Evolutionary conservation across 768 basidiomycete species (phyloP), one percentile per base, ranked within the genome.

Genomic region (Pulveroboletus sp.): DNA sequence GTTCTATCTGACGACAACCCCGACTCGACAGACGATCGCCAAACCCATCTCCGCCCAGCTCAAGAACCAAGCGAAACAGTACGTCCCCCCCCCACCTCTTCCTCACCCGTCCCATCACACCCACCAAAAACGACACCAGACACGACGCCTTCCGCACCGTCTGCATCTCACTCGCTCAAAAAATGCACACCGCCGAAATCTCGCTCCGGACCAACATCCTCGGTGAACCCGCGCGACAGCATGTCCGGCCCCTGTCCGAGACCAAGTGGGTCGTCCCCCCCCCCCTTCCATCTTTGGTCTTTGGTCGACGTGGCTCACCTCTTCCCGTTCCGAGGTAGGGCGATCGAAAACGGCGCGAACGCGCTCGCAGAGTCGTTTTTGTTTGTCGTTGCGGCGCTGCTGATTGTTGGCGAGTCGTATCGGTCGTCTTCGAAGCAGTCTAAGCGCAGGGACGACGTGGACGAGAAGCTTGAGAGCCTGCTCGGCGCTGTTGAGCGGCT

Each of bases 321-420:
- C 13, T 0, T 11, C 0, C 21, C 8, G 6, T 28, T n/a, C n/a
- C n/a, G n/a, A n/a, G 3, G 11, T 55, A 89, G 88, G 51, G 90
- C 90, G 0, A 86, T 93, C 51, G 88, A 91, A 51, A 90, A 86
- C 57, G 90, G 90, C 18, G 87, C 90, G 14, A 93, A 91, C 56
- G 75, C 83, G 6, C 73, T 93, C 5, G 90, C 90, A 0, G 90
- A 93, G 67, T 87, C 87, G 0, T 93, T 93, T 57, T 76, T 93
- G 4, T 93, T 93, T 61, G 62, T 72, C 17, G 90, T 93, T 2
- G 89, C 90, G 0, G 83, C 84, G 2, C 67, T 67, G 0, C 72
- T 93, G 6, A 91, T 93, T 49, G 51, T 91, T 10, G 84, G 83
- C 2, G 90, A 93, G 65, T 72, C 83, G 21, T 93, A 80, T 77